Percentiles rank a stretch among this genome's conserved stretches.
Evolutionary conservation across 1,139 yeast species (phyloP).

Genomic region (Pneumocystis sp.): DNA sequence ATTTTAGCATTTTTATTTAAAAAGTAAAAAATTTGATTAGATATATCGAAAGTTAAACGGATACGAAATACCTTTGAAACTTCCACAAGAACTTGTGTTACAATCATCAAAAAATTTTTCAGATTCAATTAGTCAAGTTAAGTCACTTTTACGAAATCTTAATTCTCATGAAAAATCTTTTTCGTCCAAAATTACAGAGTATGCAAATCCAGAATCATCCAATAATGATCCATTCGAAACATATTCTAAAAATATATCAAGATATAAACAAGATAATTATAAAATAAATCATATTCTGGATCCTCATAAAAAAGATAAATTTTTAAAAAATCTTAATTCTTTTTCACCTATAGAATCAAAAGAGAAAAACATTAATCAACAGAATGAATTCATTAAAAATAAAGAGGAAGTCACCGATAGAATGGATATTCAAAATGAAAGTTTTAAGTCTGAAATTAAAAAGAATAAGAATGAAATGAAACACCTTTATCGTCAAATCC

Average conservation of each 20-base stretch:
- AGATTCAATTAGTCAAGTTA: conserved; percentile 37
- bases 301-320: conserved; percentile 38
- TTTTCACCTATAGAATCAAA: conserved; percentile 11
- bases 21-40: background rate
- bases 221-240: conserved; percentile 22
- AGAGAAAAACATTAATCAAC: conserved; percentile 35
- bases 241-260: conserved; percentile 35
- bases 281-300: conserved; percentile 50
- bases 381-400: conserved; percentile 53
- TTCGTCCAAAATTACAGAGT: background rate
- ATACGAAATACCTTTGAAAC: conserved; percentile 47
- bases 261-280: conserved; percentile 51
- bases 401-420: conserved; percentile 59
- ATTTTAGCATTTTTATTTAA: conserved; percentile 31
- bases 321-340: conserved; percentile 4
- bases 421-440: conserved; percentile 34
- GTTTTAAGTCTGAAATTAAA: conserved; percentile 21
- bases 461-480: conserved; percentile 46
- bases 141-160: conserved; percentile 29
- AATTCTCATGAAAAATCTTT: conserved; percentile 13
- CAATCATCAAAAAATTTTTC: conserved; percentile 44
- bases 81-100: conserved; percentile 25
- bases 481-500: conserved; percentile 46
- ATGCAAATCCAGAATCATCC: conserved; percentile 12
- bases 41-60: conserved; percentile 79